Conservation (phyloP, 2,329 filamentous ascomycete species). For the Neonectria sp. region DNA sequence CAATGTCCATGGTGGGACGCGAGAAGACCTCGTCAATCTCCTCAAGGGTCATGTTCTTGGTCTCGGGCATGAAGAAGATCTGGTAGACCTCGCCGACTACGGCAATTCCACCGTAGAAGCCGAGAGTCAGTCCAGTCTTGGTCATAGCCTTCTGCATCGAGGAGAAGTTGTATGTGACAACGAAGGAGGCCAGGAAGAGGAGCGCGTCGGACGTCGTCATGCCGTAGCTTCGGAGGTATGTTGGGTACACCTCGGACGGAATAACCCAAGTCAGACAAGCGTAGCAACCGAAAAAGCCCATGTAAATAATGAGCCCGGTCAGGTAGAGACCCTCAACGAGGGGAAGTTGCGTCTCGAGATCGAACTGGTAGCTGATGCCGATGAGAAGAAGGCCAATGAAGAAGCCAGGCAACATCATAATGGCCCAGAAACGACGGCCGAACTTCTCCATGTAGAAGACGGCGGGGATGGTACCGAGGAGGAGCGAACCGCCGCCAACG, state of each 20-base stretch:
- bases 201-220: conserved; percentile 80
- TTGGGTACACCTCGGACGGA: conserved; percentile 80
- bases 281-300: conserved; percentile 78
- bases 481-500: conserved; percentile 77
- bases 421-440: conserved; percentile 82
- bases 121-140: conserved; percentile 75
- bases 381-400: conserved; percentile 79
- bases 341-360: conserved; percentile 59
- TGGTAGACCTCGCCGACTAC: conserved; percentile 81
- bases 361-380: conserved; percentile 73
- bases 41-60: conserved; percentile 77
- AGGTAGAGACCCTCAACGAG: conserved; percentile 74
- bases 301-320: conserved; percentile 77
- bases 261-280: conserved; percentile 77
- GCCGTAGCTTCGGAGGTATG: conserved; percentile 80
- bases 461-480: conserved; percentile 78
- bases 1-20: conserved; percentile 73
- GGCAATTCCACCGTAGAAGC: conserved; percentile 83
- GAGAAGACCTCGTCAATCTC: conserved; percentile 80
- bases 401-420: conserved; percentile 79
- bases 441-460: conserved; percentile 81
- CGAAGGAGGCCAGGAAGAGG: conserved; percentile 79
- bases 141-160: conserved; percentile 79
- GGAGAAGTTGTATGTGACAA: conserved; percentile 83
- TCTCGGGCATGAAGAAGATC: conserved; percentile 83